Conservation (phyloP, 2,329 filamentous ascomycete genomes). For the Thielaviopsis euricoi region DNA sequence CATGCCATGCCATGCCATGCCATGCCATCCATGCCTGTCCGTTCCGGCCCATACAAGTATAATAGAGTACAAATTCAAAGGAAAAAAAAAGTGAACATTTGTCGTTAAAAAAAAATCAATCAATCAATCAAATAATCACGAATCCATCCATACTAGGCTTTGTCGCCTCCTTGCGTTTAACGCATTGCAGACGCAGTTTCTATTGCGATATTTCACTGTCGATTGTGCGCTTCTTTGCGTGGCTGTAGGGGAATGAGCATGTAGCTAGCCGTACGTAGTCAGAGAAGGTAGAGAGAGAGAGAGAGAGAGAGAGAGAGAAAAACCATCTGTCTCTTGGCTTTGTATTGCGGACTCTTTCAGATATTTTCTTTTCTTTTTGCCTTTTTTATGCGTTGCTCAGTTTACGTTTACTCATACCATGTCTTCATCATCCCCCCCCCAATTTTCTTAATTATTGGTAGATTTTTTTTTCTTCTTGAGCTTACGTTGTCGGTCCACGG, state of each 20-base stretch:
- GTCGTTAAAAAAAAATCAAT: background rate
- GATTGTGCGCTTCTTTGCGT: background rate
- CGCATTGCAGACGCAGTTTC: background rate
- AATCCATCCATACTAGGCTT: background rate
- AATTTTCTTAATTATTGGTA: background rate
- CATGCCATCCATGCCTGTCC: background rate
- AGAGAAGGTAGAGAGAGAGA: background rate
- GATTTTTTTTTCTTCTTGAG: no score
- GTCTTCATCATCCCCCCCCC: background rate
- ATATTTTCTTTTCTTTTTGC: background rate
- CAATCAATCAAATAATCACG: background rate
- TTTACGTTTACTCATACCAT: no score
- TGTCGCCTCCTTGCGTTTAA: background rate
- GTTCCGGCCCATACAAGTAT: background rate
- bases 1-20: background rate
- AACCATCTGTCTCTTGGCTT: no score
- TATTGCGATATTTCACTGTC: background rate
- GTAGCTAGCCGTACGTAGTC: background rate
- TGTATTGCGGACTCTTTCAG: background rate
- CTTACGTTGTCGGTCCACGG: background rate
- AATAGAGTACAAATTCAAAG: background rate
- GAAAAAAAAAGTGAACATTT: background rate
- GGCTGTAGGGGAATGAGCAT: background rate
- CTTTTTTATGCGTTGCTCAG: background rate
- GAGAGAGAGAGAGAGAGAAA: no score